Base-by-base conservation (phyloP, 805 yeast species). In the Starmera quercuum region DNA sequence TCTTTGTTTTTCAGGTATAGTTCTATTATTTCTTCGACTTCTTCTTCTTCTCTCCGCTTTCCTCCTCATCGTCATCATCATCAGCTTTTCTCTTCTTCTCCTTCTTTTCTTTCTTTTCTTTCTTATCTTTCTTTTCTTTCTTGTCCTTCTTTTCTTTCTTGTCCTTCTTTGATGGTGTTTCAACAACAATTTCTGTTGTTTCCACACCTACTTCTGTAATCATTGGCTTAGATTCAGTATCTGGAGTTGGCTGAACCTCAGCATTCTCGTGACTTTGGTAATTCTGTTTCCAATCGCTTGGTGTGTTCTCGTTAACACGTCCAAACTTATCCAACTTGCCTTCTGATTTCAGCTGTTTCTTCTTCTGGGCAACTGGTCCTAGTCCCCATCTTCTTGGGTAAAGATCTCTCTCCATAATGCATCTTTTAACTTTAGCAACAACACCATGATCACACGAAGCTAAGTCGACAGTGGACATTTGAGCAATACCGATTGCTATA, bases 301-400 rank as follows among this genome's bases (percentile, higher is more conserved):
- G 98, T 20, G 98, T 92, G 59, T 75, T 80, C 64, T 92, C 98
- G 56, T 87, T 92, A 44, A 69, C 71, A 68, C 95, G 81, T 44
- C 98, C 98, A 56, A 66, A 92, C 66, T 90, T 85, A 71, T 92
- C 98, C 56, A 92, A 78, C 67, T 92, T 90, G 55, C 97, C 98
- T 46, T 83, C 95, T 35, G 94, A 83, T 75, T 88, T 90, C 73
- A 92, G 70, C 71, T 90, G 95, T 75, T 92, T 92, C 83, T 92
- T 92, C 81, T 87, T 87, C 65, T 84, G 86, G 40, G 98, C 97
- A 59, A 88, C 85, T 52, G 98, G 98, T 52, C 98, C 98, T 51
- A 92, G 69, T 42, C 98, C 98, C 98, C 98, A 92, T 75, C 97
- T 82, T 75, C 98, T 83, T 66, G 98, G 98, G 64, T 92, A 92